Evolutionary conservation across 2,329 filamentous ascomycete genomes (phyloP).

Genomic region (Colletotrichum orbiculare): DNA sequence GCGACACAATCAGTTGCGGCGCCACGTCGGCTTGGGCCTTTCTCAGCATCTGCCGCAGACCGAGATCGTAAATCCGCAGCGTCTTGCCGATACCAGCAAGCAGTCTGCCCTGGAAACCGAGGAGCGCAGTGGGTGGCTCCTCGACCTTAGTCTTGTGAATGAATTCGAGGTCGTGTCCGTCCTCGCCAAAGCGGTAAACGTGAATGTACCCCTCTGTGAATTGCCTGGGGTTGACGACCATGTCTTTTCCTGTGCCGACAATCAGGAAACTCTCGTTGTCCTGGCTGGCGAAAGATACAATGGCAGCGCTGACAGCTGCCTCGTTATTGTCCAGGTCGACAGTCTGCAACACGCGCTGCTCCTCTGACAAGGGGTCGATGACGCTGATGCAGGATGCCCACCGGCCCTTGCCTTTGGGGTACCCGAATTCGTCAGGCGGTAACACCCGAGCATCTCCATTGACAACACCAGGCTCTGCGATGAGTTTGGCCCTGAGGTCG

Average conservation of each 20-base stretch:
- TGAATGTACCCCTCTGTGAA: constrained; percentile 87
- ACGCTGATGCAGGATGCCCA: constrained; percentile 98
- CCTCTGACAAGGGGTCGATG: constrained; percentile 83
- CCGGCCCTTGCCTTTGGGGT: constrained; percentile 82
- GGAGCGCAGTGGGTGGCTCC: constrained; percentile 87
- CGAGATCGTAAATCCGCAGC: constrained; percentile 90
- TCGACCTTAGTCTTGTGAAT: constrained; percentile 97
- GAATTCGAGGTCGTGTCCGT: constrained; percentile 90
- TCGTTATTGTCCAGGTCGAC: constrained; percentile 91
- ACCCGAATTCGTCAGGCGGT: constrained; percentile 86
- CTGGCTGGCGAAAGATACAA: constrained; percentile 88
- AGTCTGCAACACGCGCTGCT: constrained; percentile 76
- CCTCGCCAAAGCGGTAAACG: constrained; percentile 88
- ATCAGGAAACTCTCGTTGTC: constrained; percentile 92
- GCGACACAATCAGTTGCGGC: constrained; percentile 84
- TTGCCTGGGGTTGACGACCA: constrained; percentile 80
- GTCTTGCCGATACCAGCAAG: constrained; percentile 86
- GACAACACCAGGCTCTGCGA: constrained; percentile 75
- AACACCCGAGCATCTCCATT: constrained; percentile 79
- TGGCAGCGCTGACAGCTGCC: constrained; percentile 85
- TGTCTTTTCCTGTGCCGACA: constrained; percentile 92
- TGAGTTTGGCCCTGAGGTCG: constrained; percentile 78
- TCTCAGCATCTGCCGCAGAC: constrained; percentile 90
- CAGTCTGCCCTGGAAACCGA: constrained; percentile 92
- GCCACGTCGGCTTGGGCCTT: constrained; percentile 87